Conservation (phyloP, 139 green algal species). For the Tetradesmus obliquus region DNA sequence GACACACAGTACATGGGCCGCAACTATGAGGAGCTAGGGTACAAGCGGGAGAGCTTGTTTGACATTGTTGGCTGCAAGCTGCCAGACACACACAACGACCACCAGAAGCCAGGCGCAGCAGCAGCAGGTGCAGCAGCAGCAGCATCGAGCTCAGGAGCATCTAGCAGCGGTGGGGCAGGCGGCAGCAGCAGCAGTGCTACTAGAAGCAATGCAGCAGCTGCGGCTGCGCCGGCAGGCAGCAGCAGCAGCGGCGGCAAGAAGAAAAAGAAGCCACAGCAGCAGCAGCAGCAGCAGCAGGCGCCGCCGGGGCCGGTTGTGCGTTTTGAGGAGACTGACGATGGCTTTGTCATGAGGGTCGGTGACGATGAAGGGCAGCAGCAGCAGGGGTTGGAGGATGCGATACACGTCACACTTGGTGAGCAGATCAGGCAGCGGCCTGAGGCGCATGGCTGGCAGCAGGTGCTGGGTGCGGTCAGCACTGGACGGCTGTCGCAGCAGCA, state of each 20-base stretch:
- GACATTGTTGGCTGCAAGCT: background rate
- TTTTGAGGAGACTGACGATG: background rate
- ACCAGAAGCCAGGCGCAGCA: background rate
- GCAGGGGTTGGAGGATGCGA: background rate
- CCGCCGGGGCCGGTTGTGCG: background rate
- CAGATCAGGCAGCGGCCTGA: background rate
- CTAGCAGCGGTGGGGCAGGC: background rate
- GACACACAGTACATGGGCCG: background rate
- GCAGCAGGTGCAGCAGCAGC: background rate
- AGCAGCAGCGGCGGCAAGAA: background rate
- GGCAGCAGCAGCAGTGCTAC: background rate
- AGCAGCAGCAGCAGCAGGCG: conserved; percentile 3
- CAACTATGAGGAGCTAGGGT: background rate
- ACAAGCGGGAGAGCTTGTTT: background rate
- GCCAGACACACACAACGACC: background rate
- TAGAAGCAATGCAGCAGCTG: background rate
- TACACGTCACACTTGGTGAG: background rate
- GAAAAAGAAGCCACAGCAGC: background rate
- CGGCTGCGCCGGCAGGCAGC: background rate
- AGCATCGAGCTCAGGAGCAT: background rate
- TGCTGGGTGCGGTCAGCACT: background rate
- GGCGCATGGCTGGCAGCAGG: background rate
- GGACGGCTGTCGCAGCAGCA: background rate
- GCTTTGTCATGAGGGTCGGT: background rate
- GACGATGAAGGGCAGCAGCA: background rate